Conservation (phyloP, 2,329 filamentous ascomycete genomes). For the Fusarium concolor region DNA sequence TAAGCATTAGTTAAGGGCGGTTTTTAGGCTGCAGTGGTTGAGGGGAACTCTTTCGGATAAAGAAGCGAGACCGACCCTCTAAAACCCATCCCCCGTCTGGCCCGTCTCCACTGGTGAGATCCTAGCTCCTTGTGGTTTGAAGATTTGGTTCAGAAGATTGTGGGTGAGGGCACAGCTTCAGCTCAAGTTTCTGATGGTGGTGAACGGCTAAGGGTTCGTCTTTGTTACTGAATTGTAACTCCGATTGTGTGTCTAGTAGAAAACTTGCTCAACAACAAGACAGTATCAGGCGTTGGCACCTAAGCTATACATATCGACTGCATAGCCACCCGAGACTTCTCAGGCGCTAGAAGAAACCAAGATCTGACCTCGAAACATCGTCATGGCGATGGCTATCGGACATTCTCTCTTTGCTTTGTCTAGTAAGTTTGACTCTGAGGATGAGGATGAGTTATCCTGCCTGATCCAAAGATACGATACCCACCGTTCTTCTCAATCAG, state of each 20-base stretch:
- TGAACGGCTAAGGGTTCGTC: slow-evolving; percentile 11
- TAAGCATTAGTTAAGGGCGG: not conserved
- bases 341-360: slow-evolving; percentile 34
- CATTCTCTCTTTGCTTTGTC: slow-evolving; percentile 7
- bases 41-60: slow-evolving; percentile 11
- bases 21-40: not conserved
- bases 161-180: not conserved
- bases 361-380: slow-evolving; percentile 22
- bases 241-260: not conserved
- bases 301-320: slow-evolving; percentile 16
- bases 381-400: slow-evolving; percentile 17
- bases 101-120: slow-evolving; percentile 18
- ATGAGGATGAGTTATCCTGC: not conserved
- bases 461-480: not conserved
- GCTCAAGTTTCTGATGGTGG: not conserved
- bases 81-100: not conserved
- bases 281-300: slow-evolving; percentile 1
- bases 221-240: slow-evolving; percentile 19
- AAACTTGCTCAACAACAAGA: not conserved
- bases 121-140: slow-evolving; percentile 27
- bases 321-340: slow-evolving; percentile 29
- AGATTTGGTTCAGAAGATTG: slow-evolving; percentile 13
- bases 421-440: not conserved
- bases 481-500: slow-evolving; percentile 14
- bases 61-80: slow-evolving; percentile 2